Percentiles rank a stretch among this genome's conserved stretches.
Conservation (phyloP, 2,329 filamentous ascomycete genomes). For the Botryotinia calthae region DNA sequence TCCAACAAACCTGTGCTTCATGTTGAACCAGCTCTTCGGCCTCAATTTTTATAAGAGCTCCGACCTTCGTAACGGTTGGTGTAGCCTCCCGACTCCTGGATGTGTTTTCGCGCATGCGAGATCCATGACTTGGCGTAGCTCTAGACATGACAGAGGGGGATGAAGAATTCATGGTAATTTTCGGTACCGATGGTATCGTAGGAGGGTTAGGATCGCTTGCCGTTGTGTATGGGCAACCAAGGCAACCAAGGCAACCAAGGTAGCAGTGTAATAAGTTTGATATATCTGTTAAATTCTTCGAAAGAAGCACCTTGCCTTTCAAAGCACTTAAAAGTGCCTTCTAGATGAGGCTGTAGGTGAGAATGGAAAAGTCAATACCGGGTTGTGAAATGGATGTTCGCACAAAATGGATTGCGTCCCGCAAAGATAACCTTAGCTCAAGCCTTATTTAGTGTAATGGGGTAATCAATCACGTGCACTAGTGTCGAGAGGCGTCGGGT, state of each 20-base stretch:
- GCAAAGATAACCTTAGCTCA: conserved; percentile 7
- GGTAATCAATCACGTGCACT: conserved; percentile 1
- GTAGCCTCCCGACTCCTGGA: conserved; percentile 21
- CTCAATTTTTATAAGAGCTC: conserved; percentile 13
- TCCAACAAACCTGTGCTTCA: conserved; percentile 26
- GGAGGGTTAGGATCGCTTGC: background rate
- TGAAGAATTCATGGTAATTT: conserved; percentile 25
- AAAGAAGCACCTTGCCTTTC: background rate
- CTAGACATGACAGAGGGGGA: conserved; percentile 15
- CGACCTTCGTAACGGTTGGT: background rate
- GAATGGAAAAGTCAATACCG: background rate
- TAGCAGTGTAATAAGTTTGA: background rate
- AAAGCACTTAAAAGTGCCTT: background rate
- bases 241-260: background rate
- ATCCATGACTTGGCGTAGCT: conserved; percentile 8
- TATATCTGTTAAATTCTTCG: background rate
- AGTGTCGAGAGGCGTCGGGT: background rate
- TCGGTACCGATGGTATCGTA: background rate
- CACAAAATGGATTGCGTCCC: background rate
- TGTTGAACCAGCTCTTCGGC: conserved; percentile 19
- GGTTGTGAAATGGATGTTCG: background rate
- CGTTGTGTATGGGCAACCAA: background rate
- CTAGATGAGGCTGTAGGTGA: background rate
- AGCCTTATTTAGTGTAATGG: background rate
- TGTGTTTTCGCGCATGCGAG: conserved; percentile 9